Evolutionary conservation across 768 basidiomycete genomes (phyloP), one percentile per base, ranked within the genome.

Genomic region (Phaeolepiota aurea): DNA sequence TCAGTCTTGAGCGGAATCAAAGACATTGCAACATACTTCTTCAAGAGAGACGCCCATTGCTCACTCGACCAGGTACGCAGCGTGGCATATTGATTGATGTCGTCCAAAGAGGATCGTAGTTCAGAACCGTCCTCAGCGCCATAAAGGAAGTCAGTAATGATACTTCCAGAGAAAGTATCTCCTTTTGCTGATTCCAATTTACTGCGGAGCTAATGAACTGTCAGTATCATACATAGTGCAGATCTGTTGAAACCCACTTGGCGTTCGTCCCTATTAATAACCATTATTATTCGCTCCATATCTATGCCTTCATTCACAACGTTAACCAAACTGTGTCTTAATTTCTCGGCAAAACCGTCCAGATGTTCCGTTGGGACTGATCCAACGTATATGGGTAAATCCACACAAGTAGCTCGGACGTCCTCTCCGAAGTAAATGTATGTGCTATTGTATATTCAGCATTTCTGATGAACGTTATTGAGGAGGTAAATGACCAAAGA

Each of bases 121-220:
- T 92, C 82, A 13, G 82, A 82, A 4, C 90, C 94, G 57, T 93
- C 79, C 48, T 74, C 68, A 15, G 78, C 69, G 14, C 91, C 92
- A 54, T 94, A 97, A 22, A 97, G 58, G 58, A 89, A 86, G 64
- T 98, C 87, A 23, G 66, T 69, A 49, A 94, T 87, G 41, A 92
- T 70, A 1, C 74, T 74, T 28, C 72, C 68, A 1, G 81, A 79
- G 53, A 93, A 87, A 1, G 79, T 74, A 46, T 90, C 87, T 12
- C 85, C 86, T 53, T 89, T 86, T 3, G 79, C 69, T 18, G 84
- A 83, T 61, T 94, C 91, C 13, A 93, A 61, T 57, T 74, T 81
- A 60, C 87, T 89, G 43, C 84, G 83, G 16, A 93, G 65, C 87
- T 91, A 46, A 13, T 31, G 23, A 42, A 19, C n/a, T 21, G 20